These are phyloP conservation scores for Arthrocladium fulminans DNA, from an alignment of 2,329 filamentous ascomycete genomes.

Conservation along the genomic window DNA sequence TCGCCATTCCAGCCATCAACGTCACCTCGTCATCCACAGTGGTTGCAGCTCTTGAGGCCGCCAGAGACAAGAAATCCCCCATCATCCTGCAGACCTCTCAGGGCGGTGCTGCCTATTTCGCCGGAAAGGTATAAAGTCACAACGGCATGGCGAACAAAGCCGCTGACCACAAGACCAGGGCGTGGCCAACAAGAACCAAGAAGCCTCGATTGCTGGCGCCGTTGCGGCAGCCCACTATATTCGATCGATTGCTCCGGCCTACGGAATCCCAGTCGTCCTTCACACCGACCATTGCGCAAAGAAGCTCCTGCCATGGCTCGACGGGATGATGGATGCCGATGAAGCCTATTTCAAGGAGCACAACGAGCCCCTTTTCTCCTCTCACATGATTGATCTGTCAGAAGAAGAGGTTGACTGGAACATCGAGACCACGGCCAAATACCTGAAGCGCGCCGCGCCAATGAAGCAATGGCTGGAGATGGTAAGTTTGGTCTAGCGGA, in stretches of 20 bases:
- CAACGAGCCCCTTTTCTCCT: constrained; percentile 86
- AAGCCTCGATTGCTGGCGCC: constrained; percentile 78
- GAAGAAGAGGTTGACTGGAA: constrained; percentile 88
- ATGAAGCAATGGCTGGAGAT: constrained; percentile 99
- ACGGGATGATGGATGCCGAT: constrained; percentile 89
- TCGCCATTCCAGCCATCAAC: constrained; percentile 86
- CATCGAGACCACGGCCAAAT: constrained; percentile 82
- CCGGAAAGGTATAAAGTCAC: constrained; percentile 57
- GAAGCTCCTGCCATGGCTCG: constrained; percentile 97
- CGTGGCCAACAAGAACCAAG: constrained; percentile 72
- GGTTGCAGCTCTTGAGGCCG: constrained; percentile 85
- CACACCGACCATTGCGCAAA: constrained; percentile 99
- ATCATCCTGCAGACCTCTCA: constrained; percentile 91
- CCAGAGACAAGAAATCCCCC: constrained; percentile 80
- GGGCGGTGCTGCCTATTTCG: constrained; percentile 88
- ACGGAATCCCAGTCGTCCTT: constrained; percentile 83
- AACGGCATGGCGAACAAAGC: not conserved
- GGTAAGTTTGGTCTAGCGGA: constrained; percentile 43
- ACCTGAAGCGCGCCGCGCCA: constrained; percentile 86
- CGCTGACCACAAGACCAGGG: constrained; percentile 39
- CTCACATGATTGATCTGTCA: constrained; percentile 97
- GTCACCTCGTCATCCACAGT: constrained; percentile 86
- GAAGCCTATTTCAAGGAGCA: constrained; percentile 91
- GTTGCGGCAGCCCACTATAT: constrained; percentile 90
- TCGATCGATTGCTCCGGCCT: constrained; percentile 73